Base-by-base conservation (phyloP, 2,329 filamentous ascomycete species). In the Raffaelea albimanens region DNA sequence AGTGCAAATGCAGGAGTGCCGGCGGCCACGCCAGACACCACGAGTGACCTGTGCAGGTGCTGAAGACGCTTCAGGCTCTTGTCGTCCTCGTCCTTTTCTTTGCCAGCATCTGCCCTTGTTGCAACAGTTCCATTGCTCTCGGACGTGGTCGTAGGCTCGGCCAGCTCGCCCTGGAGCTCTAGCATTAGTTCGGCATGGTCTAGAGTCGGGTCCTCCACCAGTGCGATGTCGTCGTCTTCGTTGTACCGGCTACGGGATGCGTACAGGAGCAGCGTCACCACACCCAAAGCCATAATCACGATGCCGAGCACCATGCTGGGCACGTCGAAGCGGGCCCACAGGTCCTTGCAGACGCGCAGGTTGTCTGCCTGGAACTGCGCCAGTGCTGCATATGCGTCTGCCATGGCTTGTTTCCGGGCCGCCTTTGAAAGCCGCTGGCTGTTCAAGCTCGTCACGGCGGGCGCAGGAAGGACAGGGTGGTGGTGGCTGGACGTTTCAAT, bases 321-420 rank as follows among this genome's bases (percentile, higher is more conserved):
- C 19, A 95, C 72, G 62, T 98, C 88, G 56, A 98, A 98, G 33
- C 86, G 80, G 20, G 93, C 89, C 93, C 93, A 98, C 16, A 97
- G 70, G 36, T 75, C 76, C 61, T 89, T 86, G 68, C 87, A 97
- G 13, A 91, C 75, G 23, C 72, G 72, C 40, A 98, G 71, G 1
- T 85, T 95, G 59, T 87, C 80, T 25, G 72, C 71, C 61, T 96
- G 89, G 60, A 95, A 97, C 11, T 73, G 70, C 16, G 74, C 68
- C 58, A 87, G 91, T 1, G 82, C 76, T 2, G 73, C 54, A 56
- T 78, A 80, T 0, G 70, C 61, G 8, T 66, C 50, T 58, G 58
- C 62, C 64, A 70, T 55, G 58, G 57, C 63, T 50, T 40, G 56
- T n/a, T 55, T 55, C 47, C 57, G 62, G 36, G 58, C 62, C 59